phyloP scores from a whole-genome alignment of 345 rosid species.

The Balakata baccata region DNA sequence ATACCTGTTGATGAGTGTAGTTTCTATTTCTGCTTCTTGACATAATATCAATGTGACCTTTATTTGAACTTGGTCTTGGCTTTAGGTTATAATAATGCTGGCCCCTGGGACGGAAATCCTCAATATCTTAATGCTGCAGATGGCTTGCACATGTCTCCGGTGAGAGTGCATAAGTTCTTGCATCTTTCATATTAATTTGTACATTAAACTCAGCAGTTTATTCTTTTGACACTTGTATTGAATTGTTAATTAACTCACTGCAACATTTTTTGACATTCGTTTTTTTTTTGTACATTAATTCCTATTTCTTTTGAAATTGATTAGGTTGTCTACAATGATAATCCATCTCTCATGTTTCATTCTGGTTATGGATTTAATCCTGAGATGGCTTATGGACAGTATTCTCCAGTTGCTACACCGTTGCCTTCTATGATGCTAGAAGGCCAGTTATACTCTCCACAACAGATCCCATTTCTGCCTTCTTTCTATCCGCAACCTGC shows the following conservation, averaged over 20 bases:
- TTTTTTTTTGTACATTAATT: conserved; percentile 1
- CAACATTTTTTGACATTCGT: neutral
- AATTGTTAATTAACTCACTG: neutral
- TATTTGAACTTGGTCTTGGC: conserved; percentile 2
- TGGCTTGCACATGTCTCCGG: conserved; percentile 54
- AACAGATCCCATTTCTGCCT: conserved; percentile 52
- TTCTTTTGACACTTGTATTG: neutral
- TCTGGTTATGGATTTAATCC: conserved; percentile 55
- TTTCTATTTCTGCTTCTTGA: neutral
- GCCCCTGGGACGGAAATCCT: conserved; percentile 49
- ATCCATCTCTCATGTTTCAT: conserved; percentile 45
- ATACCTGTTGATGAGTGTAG: neutral
- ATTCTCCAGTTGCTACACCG: conserved; percentile 48
- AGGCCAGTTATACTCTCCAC: conserved; percentile 47
- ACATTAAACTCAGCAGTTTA: conserved; percentile 1
- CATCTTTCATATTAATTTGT: neutral
- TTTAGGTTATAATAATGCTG: conserved; percentile 44
- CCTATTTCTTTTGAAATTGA: neutral
- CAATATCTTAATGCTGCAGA: conserved; percentile 45
- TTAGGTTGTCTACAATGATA: conserved; percentile 61
- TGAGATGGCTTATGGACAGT: conserved; percentile 48
- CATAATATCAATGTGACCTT: neutral
- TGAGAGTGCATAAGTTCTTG: conserved; percentile 24
- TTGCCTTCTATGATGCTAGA: conserved; percentile 54
- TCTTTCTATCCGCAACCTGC: conserved; percentile 41